These are phyloP conservation scores for Backusella parvicylindrica DNA, from an alignment of 192 early-diverging fungal genomes.

Conservation along the genomic window DNA sequence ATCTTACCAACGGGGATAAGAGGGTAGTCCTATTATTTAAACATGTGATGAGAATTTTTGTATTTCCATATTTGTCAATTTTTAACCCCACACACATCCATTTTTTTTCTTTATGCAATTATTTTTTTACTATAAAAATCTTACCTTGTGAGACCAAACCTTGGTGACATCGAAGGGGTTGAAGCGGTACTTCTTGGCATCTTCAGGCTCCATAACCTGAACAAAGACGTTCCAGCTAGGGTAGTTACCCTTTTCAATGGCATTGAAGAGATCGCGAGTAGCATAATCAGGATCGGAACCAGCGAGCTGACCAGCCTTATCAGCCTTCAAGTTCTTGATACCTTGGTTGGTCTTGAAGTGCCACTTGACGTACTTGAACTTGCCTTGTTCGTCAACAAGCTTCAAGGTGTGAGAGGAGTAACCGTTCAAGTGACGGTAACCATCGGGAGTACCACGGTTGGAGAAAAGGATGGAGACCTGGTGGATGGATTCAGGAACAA, in stretches of 20 bases:
- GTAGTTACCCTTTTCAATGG: constrained; percentile 64
- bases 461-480: constrained; percentile 78
- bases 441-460: constrained; percentile 80
- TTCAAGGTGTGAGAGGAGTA: constrained; percentile 78
- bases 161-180: constrained; percentile 86
- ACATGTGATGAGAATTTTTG: constrained; percentile 17
- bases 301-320: constrained; percentile 57
- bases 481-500: constrained; percentile 74
- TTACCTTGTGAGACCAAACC: constrained; percentile 68
- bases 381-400: constrained; percentile 66
- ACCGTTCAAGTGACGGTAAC: constrained; percentile 82
- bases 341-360: constrained; percentile 82
- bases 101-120: background rate
- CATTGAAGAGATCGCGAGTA: constrained; percentile 72
- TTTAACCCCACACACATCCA: background rate
- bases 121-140: background rate
- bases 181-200: constrained; percentile 69
- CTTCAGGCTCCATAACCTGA: constrained; percentile 71
- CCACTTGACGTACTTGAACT: constrained; percentile 78
- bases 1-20: constrained; percentile 74
- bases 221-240: constrained; percentile 72
- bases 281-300: constrained; percentile 70
- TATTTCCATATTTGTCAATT: background rate
- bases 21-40: constrained; percentile 54
- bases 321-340: constrained; percentile 64